Evolutionary conservation across 768 basidiomycete species (phyloP).

Genomic region (Boletus subcaerulescens): DNA sequence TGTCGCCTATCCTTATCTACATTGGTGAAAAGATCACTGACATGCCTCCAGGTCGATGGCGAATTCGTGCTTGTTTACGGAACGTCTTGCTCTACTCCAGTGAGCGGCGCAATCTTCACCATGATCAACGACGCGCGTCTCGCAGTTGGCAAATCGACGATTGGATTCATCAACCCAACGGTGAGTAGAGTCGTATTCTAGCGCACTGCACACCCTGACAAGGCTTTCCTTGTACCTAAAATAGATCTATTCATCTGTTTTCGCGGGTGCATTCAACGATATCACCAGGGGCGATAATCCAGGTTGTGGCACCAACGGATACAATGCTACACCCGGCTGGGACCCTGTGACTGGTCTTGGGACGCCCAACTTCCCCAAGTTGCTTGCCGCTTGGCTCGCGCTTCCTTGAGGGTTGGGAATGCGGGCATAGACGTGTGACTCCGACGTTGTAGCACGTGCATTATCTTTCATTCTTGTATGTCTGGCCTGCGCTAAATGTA

Average conservation of each 20-base stretch:
- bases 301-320: slow-evolving; percentile 42
- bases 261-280: slow-evolving; percentile 32
- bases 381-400: slow-evolving; percentile 34
- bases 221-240: background rate
- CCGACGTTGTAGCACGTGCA: no score
- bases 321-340: slow-evolving; percentile 35
- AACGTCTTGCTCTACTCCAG: slow-evolving; percentile 34
- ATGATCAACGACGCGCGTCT: slow-evolving; percentile 40
- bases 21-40: no score
- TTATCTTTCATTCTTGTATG: no score
- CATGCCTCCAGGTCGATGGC: slow-evolving; percentile 22
- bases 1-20: background rate
- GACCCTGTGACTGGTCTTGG: slow-evolving; percentile 46
- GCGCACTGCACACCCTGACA: background rate
- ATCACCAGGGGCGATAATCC: slow-evolving; percentile 44
- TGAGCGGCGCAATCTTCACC: slow-evolving; percentile 33
- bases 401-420: slow-evolving; percentile 31
- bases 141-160: slow-evolving; percentile 28
- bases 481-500: no score
- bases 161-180: slow-evolving; percentile 16
- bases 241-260: slow-evolving; percentile 9
- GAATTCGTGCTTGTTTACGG: slow-evolving; percentile 25
- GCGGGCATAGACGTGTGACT: background rate
- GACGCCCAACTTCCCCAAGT: slow-evolving; percentile 41
- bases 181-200: background rate